Conservation (phyloP, 352 stramenopile genomes). For the Thraustotheca clavata region DNA sequence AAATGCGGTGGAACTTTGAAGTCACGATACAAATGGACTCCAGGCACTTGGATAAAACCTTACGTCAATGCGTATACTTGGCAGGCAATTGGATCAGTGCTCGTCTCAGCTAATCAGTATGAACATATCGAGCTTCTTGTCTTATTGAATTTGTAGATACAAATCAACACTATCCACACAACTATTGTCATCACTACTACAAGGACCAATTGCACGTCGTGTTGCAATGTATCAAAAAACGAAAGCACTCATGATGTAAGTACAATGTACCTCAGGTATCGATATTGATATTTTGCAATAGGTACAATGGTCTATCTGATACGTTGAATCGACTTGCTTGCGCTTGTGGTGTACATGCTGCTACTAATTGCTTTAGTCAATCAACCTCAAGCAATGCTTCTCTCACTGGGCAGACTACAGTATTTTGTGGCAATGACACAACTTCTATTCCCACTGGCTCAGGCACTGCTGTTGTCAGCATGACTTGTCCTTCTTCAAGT, state of each 20-base stretch:
- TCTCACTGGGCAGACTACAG: neutral
- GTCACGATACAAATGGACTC: slow-evolving; percentile 9
- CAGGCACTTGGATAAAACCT: slow-evolving; percentile 1
- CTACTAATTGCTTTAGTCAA: neutral
- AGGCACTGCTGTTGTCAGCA: neutral
- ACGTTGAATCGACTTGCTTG: slow-evolving; percentile 1
- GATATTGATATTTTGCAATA: neutral
- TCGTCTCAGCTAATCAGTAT: slow-evolving; percentile 18
- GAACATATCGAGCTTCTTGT: neutral
- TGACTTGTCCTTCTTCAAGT: neutral
- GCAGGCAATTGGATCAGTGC: slow-evolving; percentile 8
- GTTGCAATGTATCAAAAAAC: neutral
- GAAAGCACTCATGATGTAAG: slow-evolving; percentile 12
- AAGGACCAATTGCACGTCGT: neutral
- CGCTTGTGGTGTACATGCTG: slow-evolving; percentile 1
- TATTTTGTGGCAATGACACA: slow-evolving; percentile 5
- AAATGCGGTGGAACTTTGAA: slow-evolving; percentile 13
- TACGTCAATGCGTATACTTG: slow-evolving; percentile 7
- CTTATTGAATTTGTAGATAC: no score
- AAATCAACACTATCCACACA: neutral
- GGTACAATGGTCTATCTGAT: slow-evolving; percentile 18
- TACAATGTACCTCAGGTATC: neutral
- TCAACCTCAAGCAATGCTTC: neutral
- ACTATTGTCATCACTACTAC: neutral
- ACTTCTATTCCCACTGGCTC: neutral